These are phyloP conservation scores for Lepidium didymum DNA, from an alignment of 345 rosid genomes.

Conservation along the genomic window DNA sequence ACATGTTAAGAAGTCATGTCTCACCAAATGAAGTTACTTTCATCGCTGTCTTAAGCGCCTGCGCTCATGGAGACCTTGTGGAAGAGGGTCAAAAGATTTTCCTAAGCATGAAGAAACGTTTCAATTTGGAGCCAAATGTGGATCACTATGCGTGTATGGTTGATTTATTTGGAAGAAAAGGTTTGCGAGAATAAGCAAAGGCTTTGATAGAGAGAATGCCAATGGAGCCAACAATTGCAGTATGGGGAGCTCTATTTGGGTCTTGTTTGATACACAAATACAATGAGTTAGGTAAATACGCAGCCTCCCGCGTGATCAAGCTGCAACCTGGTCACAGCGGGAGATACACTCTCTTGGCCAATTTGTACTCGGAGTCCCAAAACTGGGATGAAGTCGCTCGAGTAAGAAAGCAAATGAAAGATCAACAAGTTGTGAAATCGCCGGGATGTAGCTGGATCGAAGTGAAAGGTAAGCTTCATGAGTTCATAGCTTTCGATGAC, in stretches of 20 bases:
- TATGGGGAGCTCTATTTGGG: slow-evolving; percentile 28
- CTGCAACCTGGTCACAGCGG: slow-evolving; percentile 48
- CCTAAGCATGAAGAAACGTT: slow-evolving; percentile 16
- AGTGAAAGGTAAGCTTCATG: slow-evolving; percentile 17
- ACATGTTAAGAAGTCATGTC: slow-evolving; percentile 11
- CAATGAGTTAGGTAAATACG: slow-evolving; percentile 27
- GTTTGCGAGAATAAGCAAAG: slow-evolving; percentile 26
- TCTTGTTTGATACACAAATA: slow-evolving; percentile 15
- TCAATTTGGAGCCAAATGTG: slow-evolving; percentile 3
- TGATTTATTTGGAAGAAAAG: slow-evolving; percentile 32
- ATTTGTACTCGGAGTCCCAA: slow-evolving; percentile 44
- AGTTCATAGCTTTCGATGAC: not conserved
- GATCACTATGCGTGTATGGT: slow-evolving; percentile 23
- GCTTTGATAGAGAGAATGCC: slow-evolving; percentile 23
- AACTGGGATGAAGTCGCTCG: slow-evolving; percentile 48
- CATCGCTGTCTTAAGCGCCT: slow-evolving; percentile 29
- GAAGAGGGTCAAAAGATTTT: slow-evolving; percentile 28
- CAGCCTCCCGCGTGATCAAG: slow-evolving; percentile 43
- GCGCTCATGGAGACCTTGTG: slow-evolving; percentile 32
- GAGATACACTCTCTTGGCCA: slow-evolving; percentile 41
- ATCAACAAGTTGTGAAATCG: slow-evolving; percentile 35
- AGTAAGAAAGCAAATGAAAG: slow-evolving; percentile 44
- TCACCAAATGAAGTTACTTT: slow-evolving; percentile 32
- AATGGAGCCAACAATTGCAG: slow-evolving; percentile 24
- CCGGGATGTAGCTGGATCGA: slow-evolving; percentile 59